Conservation (phyloP, 2,329 filamentous ascomycete species). For the Proliferodiscus dingleyae region DNA sequence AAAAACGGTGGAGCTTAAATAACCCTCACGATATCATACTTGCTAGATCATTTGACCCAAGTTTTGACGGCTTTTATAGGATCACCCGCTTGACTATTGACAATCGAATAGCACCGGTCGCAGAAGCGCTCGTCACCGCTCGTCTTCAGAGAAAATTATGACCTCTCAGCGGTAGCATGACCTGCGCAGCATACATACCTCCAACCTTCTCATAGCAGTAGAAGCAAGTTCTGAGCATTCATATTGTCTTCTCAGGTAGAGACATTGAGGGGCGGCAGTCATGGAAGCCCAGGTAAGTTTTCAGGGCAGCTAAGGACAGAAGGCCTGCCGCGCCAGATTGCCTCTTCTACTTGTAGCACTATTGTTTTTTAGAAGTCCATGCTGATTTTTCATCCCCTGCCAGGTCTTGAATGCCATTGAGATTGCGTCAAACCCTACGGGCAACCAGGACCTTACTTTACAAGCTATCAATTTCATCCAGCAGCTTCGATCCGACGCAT, state of each 20-base stretch:
- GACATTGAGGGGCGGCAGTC: constrained; percentile 13
- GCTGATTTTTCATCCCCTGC: constrained; percentile 13
- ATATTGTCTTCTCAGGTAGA: constrained; percentile 7
- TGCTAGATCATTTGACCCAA: no score
- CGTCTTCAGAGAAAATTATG: no score
- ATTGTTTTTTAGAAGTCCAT: neutral
- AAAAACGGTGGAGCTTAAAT: no score
- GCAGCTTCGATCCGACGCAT: constrained; percentile 74
- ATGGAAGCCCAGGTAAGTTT: constrained; percentile 31
- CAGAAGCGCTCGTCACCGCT: no score
- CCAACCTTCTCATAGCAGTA: constrained; percentile 23
- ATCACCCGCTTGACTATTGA: no score
- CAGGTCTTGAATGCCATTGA: constrained; percentile 95
- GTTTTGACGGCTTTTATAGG: no score
- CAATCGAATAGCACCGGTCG: no score
- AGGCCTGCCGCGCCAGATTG: constrained; percentile 3
- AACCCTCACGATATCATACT: no score
- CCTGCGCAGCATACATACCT: constrained; percentile 20
- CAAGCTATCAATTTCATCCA: constrained; percentile 79
- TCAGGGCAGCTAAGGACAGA: constrained; percentile 4
- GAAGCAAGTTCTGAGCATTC: constrained; percentile 1
- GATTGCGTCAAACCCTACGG: constrained; percentile 80
- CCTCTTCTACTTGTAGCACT: neutral
- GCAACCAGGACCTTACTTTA: constrained; percentile 67
- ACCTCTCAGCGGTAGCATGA: constrained; percentile 20